Base-by-base conservation (phyloP, 2,329 filamentous ascomycete genomes). In the Ophiostoma sp. region DNA sequence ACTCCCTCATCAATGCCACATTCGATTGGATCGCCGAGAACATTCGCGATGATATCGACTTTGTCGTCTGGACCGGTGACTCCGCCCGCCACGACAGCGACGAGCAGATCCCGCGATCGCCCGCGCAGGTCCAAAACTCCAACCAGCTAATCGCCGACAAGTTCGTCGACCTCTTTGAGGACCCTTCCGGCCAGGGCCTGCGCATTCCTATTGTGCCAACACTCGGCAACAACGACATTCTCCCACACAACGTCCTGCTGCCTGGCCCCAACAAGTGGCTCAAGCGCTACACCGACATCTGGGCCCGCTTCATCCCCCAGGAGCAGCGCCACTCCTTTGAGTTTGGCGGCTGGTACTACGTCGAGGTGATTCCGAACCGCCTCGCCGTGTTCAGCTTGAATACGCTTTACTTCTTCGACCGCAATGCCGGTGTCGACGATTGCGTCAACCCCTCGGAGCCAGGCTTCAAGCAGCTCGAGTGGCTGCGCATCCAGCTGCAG, bases 221-320 rank as follows among this genome's bases (percentile, higher is more conserved):
- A 0, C 91, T 98, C 77, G 96, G 96, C 75, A 99, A 99, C 84
- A 99, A 99, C 82, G 96, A 99, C 79, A 95, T 99, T 74, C 89
- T 98, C 74, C 96, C 96, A 1, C 96, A 99, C 83, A 99, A 99
- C 79, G 97, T 98, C 79, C 90, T 99, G 80, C 85, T 90, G 57
- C 86, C 89, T 0, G 96, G 95, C 0, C 96, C 96, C 19, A 98
- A 98, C 79, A 88, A 88, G 76, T 97, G 95, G 91, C 92, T 97
- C 0, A 88, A 88, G 74, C 87, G 87, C 64, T 98, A 96, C 78
- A 85, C 89, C 33, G 86, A 92, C 28, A 89, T 98, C 28, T 99
- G 96, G 96, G 83, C 84, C 66, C 87, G 87, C 50, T 97, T 98
- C 80, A 97, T 99, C 74, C 96, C 96, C 0, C 94, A 98, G 83